A percentile compares a stretch with the other conserved stretches of the same genome.
Evolutionary conservation across 148 eudicot genomes (phyloP).

Genomic region (Rhododendron kiyosumense): DNA sequence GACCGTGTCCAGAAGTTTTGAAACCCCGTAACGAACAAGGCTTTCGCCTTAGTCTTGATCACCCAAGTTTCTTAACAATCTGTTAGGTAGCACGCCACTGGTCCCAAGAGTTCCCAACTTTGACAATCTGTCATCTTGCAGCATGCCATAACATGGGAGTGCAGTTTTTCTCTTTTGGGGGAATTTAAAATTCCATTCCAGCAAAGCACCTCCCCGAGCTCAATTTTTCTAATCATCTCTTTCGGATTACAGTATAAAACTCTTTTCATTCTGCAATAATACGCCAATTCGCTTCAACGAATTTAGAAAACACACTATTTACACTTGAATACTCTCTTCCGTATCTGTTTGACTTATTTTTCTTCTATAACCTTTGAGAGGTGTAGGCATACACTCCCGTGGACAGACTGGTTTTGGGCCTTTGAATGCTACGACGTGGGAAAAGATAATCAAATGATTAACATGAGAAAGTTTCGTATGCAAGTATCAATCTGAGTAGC

Average conservation of each 20-base stretch:
- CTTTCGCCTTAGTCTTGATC: neutral
- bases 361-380: neutral
- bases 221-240: neutral
- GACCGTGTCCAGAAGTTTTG: no score
- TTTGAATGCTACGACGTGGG: neutral
- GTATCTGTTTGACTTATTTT: neutral
- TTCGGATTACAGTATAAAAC: neutral
- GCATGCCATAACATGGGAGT: neutral
- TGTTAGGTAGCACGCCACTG: neutral
- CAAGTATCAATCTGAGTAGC: neutral
- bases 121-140: neutral
- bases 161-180: neutral
- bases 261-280: neutral
- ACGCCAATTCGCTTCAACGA: neutral
- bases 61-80: neutral
- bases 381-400: neutral
- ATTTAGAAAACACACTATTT: neutral
- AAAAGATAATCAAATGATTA: neutral
- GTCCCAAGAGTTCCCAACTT: constrained; percentile 1
- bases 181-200: neutral
- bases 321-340: neutral
- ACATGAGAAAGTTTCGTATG: neutral
- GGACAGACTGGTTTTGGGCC: neutral
- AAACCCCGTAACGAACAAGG: no score
- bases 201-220: neutral